Evolutionary conservation across 345 rosid species (phyloP).

Genomic region (Euphorbia lathyris): DNA sequence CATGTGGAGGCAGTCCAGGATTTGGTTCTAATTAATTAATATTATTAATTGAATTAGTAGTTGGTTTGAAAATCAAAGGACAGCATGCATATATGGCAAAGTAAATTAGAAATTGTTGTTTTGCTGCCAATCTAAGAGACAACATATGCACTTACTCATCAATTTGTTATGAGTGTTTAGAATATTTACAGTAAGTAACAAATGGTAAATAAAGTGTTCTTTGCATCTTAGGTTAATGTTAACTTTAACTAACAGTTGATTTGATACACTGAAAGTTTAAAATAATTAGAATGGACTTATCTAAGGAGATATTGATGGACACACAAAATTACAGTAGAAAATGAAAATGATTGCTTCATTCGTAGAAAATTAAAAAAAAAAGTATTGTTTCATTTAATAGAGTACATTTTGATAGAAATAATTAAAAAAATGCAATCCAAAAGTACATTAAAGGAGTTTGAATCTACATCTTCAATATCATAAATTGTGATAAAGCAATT

Average conservation of each 20-base stretch:
- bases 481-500: no score
- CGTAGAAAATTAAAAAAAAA: no score
- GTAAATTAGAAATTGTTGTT: conserved; percentile 19
- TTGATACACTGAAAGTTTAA: neutral
- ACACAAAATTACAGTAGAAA: neutral
- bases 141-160: neutral
- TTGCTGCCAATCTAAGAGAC: conserved; percentile 29
- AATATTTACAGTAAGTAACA: neutral
- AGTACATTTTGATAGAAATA: no score
- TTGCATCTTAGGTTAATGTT: neutral
- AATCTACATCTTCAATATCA: no score
- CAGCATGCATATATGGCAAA: conserved; percentile 10
- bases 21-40: neutral
- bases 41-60: neutral
- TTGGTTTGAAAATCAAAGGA: neutral
- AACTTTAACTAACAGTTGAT: neutral
- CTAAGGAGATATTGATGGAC: no score
- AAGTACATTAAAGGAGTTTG: no score
- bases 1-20: neutral
- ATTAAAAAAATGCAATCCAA: no score
- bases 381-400: no score
- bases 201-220: neutral
- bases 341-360: no score
- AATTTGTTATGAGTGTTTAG: neutral
- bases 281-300: neutral